Conservation (phyloP, 1,284 basidiomycete genomes). For the Irpex sp. region DNA sequence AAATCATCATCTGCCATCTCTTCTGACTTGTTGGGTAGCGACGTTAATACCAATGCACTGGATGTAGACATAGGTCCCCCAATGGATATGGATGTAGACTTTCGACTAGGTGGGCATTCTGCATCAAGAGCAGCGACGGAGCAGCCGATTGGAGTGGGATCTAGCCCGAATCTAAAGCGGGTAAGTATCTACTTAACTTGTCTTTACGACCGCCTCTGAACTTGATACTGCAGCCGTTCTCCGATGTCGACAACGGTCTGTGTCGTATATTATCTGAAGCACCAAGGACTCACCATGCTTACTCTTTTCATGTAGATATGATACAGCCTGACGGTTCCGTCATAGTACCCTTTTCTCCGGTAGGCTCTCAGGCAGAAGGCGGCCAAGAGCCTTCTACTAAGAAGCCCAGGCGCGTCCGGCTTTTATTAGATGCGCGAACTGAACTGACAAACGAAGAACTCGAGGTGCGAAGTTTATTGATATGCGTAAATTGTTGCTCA, state of each 20-base stretch:
- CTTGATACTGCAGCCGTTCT: not conserved
- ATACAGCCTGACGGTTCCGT: slow-evolving; percentile 16
- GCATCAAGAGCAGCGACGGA: not conserved
- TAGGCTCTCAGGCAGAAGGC: slow-evolving; percentile 29
- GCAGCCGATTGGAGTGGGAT: not conserved
- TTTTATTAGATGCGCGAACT: slow-evolving; percentile 58
- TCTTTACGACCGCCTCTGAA: not conserved
- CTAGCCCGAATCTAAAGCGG: not conserved
- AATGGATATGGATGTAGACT: slow-evolving; percentile 15
- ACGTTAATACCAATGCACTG: not conserved
- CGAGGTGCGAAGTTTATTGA: slow-evolving; percentile 38
- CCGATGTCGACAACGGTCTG: slow-evolving; percentile 4
- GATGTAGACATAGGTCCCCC: slow-evolving; percentile 12
- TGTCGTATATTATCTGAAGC: not conserved
- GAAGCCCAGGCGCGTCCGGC: slow-evolving; percentile 33
- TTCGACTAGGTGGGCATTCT: slow-evolving; percentile 17
- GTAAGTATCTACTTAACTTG: not conserved
- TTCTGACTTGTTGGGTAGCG: not conserved
- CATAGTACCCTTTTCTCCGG: slow-evolving; percentile 22
- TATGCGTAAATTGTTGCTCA: slow-evolving; percentile 2
- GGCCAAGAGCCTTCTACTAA: slow-evolving; percentile 29
- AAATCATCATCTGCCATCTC: not conserved
- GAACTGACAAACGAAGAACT: slow-evolving; percentile 79
- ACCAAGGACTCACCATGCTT: not conserved
- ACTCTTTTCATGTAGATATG: not conserved